Base-by-base conservation (phyloP, 345 rosid species). In the Erucastrum elatum region DNA sequence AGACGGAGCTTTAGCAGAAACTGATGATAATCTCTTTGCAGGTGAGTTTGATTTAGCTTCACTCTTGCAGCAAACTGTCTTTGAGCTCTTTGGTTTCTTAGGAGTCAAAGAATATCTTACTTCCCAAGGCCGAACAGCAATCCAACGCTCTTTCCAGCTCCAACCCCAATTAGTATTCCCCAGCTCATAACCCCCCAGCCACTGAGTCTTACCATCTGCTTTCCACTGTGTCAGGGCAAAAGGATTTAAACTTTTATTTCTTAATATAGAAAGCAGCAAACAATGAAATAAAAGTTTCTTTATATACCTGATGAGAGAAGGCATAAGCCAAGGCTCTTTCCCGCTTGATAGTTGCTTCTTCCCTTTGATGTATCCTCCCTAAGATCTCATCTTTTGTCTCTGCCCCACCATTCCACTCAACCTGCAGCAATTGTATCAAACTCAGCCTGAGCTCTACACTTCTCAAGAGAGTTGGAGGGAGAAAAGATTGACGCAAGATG, bases 71-170 rank as follows among this genome's bases (percentile, higher is more conserved):
- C 62, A 68, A 64, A 79, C 77, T 61, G 83, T 87, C 79, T 41
- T 86, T 49, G 17, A 41, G 72, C 72, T 85, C 76, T 83, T 87
- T 4, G 49, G 70, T 80, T 89, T 89, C 79, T 85, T 91, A 56
- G 94, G 92, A 81, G 80, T 88, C 31, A 44, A 13, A 31, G 88
- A 86, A 21, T 84, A 68, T 51, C 94, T 91, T 67, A 86, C 87
- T 81, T 95, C 98, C 99, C 99, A 95, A 26, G 99, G 99, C 10
- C 96, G 85, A 81, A 85, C 93, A 78, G 97, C 86, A 53, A 95
- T 85, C 99, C 99, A 95, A 30, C 93, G 89, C 58, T 95, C 98
- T 86, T 77, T 90, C 97, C 99, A 95, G 84, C 99, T 93, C 99
- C 99, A 95, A 66, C 94, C 96, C 97, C 98, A 95, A 41, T 88